phyloP scores from a whole-genome alignment of 108 stramenopile species.

The Conticribra guillardii region DNA sequence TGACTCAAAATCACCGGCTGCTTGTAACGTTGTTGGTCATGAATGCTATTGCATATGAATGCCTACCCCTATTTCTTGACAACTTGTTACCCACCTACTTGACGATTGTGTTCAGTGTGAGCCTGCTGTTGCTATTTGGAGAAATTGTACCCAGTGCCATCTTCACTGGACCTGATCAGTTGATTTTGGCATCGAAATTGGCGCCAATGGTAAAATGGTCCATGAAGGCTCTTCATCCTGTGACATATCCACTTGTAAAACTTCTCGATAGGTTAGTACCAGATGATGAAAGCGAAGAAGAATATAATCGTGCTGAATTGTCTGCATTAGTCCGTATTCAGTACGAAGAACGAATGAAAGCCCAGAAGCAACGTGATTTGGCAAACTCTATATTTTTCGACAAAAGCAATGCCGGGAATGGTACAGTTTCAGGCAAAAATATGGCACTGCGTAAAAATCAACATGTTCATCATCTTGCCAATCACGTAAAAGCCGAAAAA shows the following conservation, averaged over 20 bases:
- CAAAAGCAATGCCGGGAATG: background rate
- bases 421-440: background rate
- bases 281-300: conserved; percentile 52
- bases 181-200: conserved; percentile 70
- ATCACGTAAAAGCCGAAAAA: conserved; percentile 28
- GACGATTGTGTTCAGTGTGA: conserved; percentile 85
- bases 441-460: background rate
- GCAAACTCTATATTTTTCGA: conserved; percentile 6
- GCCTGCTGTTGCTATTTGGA: conserved; percentile 84
- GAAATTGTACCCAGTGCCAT: conserved; percentile 51
- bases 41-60: conserved; percentile 88
- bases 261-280: conserved; percentile 70
- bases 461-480: conserved; percentile 21
- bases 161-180: conserved; percentile 69
- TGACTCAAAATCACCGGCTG: conserved; percentile 78
- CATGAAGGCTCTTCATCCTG: conserved; percentile 74
- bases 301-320: conserved; percentile 65
- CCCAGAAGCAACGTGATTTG: conserved; percentile 33
- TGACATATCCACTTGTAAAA: conserved; percentile 80
- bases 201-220: conserved; percentile 63
- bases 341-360: conserved; percentile 72
- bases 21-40: conserved; percentile 89
- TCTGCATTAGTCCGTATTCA: conserved; percentile 82
- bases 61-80: conserved; percentile 90
- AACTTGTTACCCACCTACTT: conserved; percentile 78